Conservation (phyloP, 2,329 filamentous ascomycete species). For the Xylaria sp. region DNA sequence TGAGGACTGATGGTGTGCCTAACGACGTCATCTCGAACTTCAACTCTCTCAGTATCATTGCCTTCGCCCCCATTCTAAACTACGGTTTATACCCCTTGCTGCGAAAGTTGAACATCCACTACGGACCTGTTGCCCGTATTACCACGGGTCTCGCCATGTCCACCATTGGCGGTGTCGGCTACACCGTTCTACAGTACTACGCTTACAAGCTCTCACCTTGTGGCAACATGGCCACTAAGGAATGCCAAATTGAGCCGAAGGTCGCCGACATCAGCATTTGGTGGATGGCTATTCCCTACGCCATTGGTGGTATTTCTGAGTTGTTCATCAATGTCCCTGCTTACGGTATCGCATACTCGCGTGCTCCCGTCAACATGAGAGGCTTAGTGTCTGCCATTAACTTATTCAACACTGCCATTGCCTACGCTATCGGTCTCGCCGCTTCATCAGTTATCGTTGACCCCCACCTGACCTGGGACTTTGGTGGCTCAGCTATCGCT, state of each 20-base stretch:
- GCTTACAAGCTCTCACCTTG: constrained; percentile 51
- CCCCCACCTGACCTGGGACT: constrained; percentile 57
- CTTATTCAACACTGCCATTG: constrained; percentile 53
- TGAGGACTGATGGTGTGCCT: constrained; percentile 55
- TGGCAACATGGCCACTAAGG: constrained; percentile 47
- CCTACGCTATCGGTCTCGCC: constrained; percentile 53
- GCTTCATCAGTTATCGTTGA: constrained; percentile 54
- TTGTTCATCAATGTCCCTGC: constrained; percentile 60
- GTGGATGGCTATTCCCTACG: constrained; percentile 61
- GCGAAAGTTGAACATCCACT: constrained; percentile 48
- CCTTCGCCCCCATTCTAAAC: constrained; percentile 52
- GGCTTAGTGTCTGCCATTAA: constrained; percentile 57
- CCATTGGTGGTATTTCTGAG: constrained; percentile 55
- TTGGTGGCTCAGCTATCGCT: constrained; percentile 54
- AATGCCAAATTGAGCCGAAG: constrained; percentile 44
- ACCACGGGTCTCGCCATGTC: constrained; percentile 58
- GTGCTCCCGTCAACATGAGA: constrained; percentile 57
- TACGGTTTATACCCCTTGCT: constrained; percentile 55
- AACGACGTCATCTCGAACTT: constrained; percentile 58
- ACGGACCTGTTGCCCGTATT: constrained; percentile 56
- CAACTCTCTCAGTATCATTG: constrained; percentile 56
- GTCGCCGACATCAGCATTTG: constrained; percentile 57
- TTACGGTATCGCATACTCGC: constrained; percentile 58
- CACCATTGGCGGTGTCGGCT: constrained; percentile 51
- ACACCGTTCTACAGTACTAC: constrained; percentile 49